Base-by-base conservation (phyloP, 176 grass and related monocot species). In the Rhynchospora pubera region DNA sequence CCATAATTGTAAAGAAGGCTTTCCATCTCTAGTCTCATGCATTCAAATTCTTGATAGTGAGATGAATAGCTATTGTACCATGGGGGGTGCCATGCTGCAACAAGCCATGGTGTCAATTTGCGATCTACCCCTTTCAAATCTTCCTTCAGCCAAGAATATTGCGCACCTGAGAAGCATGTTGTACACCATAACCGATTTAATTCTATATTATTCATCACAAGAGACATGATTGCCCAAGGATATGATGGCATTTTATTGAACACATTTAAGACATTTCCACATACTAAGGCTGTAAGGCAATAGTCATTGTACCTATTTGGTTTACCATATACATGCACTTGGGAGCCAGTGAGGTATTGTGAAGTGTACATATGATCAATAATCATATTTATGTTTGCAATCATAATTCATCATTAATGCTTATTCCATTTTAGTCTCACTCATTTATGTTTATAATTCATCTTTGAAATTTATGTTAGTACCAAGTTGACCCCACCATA, bases 41-140 rank as follows among this genome's bases (percentile, higher is more conserved):
- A 97, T 72, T 97, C 95, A 67, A 91, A 94, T 62, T 94, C 92
- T 67, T 94, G 92, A 77, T 94, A 98, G 88, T 98, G 90, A 10
- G 95, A 93, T 16, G 88, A 85, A 77, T 98, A 98, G 82, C 90
- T 98, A 74, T 94, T 98, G 65, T 98, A 98, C 95, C 95, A 98
- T 28, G 95, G 95, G 10, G 95, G 8, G 46, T 98, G 95, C 95
- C 92, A 98, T 55, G 88, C 76, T 73, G 92, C 90, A 8, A 98
- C 77, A 10, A 94, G 6, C 95, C 95, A 98, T 13, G 92, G 95
- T 10, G 95, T 97, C 59, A 87, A 57, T 86, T 58, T 12, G 23
- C 95, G 90, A 79, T 97, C 79, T 50, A 94, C 73, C 7, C 19
- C 83, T 50, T 32, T 75, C 78, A 97, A 80, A 84, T 97, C 95